Conservation (phyloP, 106 monocot genomes). For the Cymbidium sinense region DNA sequence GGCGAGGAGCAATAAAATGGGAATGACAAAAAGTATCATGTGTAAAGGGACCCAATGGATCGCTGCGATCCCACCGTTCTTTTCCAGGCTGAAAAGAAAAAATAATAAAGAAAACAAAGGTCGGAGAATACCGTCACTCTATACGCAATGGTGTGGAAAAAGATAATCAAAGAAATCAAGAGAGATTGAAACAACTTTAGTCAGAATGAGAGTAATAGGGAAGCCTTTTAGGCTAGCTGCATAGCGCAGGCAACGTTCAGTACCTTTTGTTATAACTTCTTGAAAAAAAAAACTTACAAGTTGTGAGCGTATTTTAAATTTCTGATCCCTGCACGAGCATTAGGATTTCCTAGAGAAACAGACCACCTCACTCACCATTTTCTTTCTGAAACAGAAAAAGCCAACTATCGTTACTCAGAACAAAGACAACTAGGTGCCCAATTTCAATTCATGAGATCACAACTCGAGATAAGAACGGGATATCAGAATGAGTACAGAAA, state of each 20-base stretch:
- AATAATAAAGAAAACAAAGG: too few relatives aligned
- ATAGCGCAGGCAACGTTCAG: background rate
- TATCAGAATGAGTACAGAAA: background rate
- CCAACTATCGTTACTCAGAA: background rate
- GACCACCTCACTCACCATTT: background rate
- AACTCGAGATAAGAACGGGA: too few relatives aligned
- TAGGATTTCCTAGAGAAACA: background rate
- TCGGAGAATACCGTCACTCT: background rate
- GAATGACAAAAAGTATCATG: too few relatives aligned
- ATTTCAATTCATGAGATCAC: background rate
- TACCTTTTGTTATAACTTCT: conserved; percentile 3
- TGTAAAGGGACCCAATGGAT: too few relatives aligned
- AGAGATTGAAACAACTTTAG: too few relatives aligned
- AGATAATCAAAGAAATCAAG: background rate
- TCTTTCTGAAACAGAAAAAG: background rate
- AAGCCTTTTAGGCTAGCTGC: background rate
- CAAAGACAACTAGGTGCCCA: background rate
- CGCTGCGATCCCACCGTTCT: background rate
- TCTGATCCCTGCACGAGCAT: background rate
- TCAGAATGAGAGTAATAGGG: background rate
- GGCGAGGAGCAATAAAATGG: background rate
- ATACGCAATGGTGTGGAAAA: background rate
- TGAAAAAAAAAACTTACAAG: background rate
- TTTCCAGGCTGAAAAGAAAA: too few relatives aligned
- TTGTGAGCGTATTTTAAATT: background rate